phyloP scores from a whole-genome alignment of 148 eudicot genomes.

The Amaranthus cruentus region DNA sequence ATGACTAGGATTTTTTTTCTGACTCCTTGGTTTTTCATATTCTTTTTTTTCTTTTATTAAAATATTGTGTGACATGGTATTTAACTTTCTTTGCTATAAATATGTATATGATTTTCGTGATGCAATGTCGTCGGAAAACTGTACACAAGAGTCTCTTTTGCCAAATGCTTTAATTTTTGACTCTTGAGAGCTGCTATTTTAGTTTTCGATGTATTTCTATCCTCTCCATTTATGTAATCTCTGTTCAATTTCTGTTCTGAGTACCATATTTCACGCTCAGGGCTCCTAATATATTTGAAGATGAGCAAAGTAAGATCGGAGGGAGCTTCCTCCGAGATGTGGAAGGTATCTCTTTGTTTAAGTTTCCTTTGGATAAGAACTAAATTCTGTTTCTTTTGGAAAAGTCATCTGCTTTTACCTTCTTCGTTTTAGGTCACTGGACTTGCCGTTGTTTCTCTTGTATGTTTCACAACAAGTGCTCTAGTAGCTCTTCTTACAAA shows the following conservation, averaged over 20 bases:
- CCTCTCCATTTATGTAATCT: neutral
- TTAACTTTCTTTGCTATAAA: too few relatives aligned
- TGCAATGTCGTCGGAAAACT: neutral
- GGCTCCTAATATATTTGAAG: conserved; percentile 64
- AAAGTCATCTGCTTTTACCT: conserved; percentile 7
- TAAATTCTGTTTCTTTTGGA: neutral
- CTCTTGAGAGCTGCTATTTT: neutral
- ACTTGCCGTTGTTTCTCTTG: conserved; percentile 67
- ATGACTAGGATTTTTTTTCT: too few relatives aligned
- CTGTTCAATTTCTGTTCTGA: neutral
- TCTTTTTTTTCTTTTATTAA: too few relatives aligned
- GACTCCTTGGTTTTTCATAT: too few relatives aligned
- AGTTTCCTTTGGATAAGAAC: neutral
- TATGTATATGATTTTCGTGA: neutral
- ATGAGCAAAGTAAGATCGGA: conserved; percentile 95
- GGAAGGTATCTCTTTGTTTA: conserved; percentile 60
- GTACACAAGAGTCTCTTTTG: neutral
- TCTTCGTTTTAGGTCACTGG: conserved; percentile 70
- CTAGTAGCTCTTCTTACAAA: conserved; percentile 64
- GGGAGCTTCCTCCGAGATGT: conserved; percentile 74
- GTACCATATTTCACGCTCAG: conserved; percentile 35
- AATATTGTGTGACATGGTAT: too few relatives aligned
- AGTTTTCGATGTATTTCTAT: neutral
- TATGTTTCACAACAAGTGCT: conserved; percentile 78
- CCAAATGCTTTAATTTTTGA: neutral